Evolutionary conservation across 1,284 basidiomycete genomes (phyloP).

Genomic region (Pseudozyma pruni): DNA sequence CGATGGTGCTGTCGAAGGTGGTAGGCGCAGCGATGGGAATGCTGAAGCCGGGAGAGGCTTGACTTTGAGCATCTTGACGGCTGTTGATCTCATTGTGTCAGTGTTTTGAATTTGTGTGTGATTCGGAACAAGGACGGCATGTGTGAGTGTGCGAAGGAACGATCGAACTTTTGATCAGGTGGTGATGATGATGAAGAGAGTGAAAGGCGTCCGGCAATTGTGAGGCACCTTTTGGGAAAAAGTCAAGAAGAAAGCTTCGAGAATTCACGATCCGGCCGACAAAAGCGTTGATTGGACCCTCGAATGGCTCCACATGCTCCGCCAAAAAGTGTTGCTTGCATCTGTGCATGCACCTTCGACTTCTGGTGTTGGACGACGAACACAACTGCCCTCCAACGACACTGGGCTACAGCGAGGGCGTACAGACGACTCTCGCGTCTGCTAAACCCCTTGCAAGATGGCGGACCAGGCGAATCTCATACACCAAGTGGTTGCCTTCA

Average conservation of each 20-base stretch:
- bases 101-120: too few relatives aligned
- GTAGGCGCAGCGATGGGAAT: slow-evolving; percentile 28
- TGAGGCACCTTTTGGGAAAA: slow-evolving; percentile 1
- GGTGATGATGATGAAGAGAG: not conserved
- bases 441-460: slow-evolving; percentile 8
- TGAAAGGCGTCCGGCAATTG: not conserved
- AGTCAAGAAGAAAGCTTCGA: slow-evolving; percentile 4
- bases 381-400: not conserved
- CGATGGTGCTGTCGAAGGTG: slow-evolving; percentile 11
- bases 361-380: not conserved
- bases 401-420: not conserved
- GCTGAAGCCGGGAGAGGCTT: slow-evolving; percentile 35
- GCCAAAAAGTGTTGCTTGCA: slow-evolving; percentile 3
- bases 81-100: slow-evolving; percentile 29
- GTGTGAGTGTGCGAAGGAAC: not conserved
- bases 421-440: too few relatives aligned
- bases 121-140: too few relatives aligned
- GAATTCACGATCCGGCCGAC: slow-evolving; percentile 3
- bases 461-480: slow-evolving; percentile 17
- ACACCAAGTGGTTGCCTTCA: slow-evolving; percentile 40
- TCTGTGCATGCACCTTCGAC: slow-evolving; percentile 1
- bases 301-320: slow-evolving; percentile 6
- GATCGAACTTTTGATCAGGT: too few relatives aligned
- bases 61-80: slow-evolving; percentile 32
- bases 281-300: not conserved